These are phyloP conservation scores for Cryphonectria nitschkei DNA, from an alignment of 2,329 filamentous ascomycete species.

Conservation along the genomic window DNA sequence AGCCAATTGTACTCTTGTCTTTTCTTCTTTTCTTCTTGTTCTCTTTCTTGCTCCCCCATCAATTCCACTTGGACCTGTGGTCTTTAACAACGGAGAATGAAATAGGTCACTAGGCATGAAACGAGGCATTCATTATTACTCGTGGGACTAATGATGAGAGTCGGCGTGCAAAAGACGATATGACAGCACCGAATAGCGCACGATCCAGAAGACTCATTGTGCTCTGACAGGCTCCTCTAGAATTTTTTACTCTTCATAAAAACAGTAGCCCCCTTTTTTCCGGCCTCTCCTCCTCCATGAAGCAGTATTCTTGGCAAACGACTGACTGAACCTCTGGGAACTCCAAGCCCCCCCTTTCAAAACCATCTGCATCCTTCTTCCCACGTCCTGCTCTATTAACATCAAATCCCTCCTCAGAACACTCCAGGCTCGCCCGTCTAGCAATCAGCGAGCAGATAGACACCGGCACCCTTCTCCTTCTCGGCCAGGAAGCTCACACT, in stretches of 20 bases:
- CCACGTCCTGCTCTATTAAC: neutral
- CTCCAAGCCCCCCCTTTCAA: neutral
- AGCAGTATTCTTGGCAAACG: neutral
- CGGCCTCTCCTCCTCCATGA: neutral
- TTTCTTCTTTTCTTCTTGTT: neutral
- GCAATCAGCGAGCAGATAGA: conserved; percentile 28
- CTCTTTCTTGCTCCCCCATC: neutral
- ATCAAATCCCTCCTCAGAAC: neutral
- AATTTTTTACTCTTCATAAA: neutral
- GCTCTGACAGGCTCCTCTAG: neutral
- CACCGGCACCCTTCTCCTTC: conserved; percentile 22
- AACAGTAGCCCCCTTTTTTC: neutral
- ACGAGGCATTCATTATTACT: neutral
- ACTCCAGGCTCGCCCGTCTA: neutral
- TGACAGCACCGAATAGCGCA: neutral
- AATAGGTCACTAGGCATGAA: neutral
- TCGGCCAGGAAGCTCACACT: conserved; percentile 25
- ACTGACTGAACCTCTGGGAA: neutral
- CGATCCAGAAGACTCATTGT: neutral
- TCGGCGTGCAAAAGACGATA: neutral
- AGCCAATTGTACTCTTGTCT: neutral
- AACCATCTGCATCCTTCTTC: neutral
- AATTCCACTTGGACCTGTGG: neutral
- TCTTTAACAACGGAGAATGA: neutral
- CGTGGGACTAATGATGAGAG: neutral